These are phyloP conservation scores for Blastobotrys ciferrii DNA, from an alignment of 1,139 yeast species.

Conservation along the genomic window DNA sequence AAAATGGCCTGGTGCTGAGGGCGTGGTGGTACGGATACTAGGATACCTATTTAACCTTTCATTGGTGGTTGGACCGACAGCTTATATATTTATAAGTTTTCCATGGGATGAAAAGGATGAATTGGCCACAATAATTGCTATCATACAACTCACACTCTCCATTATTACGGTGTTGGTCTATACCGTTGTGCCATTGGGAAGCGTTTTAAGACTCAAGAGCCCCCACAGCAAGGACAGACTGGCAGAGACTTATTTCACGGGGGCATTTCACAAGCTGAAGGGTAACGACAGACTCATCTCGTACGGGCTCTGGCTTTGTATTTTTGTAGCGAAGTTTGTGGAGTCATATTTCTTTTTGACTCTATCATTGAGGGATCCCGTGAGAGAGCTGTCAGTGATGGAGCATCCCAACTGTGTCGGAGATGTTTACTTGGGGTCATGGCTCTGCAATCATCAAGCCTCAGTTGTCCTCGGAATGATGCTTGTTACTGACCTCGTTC, in stretches of 20 bases:
- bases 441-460: slow-evolving; percentile 79
- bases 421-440: slow-evolving; percentile 81
- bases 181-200: slow-evolving; percentile 58
- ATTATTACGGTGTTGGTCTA: slow-evolving; percentile 59
- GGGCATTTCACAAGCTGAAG: slow-evolving; percentile 54
- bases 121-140: slow-evolving; percentile 52
- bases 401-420: slow-evolving; percentile 73
- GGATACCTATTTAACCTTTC: slow-evolving; percentile 45
- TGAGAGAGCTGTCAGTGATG: slow-evolving; percentile 66
- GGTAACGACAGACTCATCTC: slow-evolving; percentile 92
- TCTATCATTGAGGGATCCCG: slow-evolving; percentile 89
- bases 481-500: slow-evolving; percentile 85
- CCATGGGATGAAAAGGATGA: slow-evolving; percentile 51
- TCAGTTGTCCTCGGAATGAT: slow-evolving; percentile 86
- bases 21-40: slow-evolving; percentile 45
- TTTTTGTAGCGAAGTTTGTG: slow-evolving; percentile 79
- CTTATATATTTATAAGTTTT: slow-evolving; percentile 53
- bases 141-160: slow-evolving; percentile 60
- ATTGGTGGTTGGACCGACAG: slow-evolving; percentile 59
- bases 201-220: slow-evolving; percentile 39
- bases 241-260: slow-evolving; percentile 43
- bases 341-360: slow-evolving; percentile 95
- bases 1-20: slow-evolving; percentile 64
- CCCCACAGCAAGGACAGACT: slow-evolving; percentile 20
- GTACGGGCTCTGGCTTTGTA: slow-evolving; percentile 82